These are phyloP conservation scores for Seminavis robusta DNA, from an alignment of 108 stramenopile genomes.

Conservation along the genomic window DNA sequence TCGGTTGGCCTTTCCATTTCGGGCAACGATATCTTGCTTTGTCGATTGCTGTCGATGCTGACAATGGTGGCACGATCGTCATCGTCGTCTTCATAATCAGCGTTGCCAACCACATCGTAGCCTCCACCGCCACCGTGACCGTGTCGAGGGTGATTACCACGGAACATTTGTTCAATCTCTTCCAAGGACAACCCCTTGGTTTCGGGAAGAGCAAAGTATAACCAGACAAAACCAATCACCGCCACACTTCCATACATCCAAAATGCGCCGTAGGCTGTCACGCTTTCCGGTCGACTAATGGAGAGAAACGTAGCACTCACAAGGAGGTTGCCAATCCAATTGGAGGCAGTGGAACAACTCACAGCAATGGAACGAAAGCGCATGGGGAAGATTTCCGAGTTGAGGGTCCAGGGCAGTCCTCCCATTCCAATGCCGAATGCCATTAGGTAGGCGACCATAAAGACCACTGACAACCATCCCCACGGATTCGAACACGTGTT, in stretches of 20 bases:
- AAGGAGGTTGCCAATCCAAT: conserved; percentile 78
- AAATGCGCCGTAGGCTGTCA: conserved; percentile 75
- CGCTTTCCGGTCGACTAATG: conserved; percentile 45
- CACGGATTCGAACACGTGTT: conserved; percentile 44
- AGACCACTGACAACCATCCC: conserved; percentile 55
- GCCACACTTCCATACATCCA: conserved; percentile 65
- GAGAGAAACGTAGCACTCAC: conserved; percentile 76
- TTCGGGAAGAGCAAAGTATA: conserved; percentile 67
- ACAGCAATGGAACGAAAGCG: conserved; percentile 60
- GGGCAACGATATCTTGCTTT: no score
- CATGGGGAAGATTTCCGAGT: conserved; percentile 81
- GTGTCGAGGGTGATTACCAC: conserved; percentile 14
- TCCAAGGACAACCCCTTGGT: conserved; percentile 81
- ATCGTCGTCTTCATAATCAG: conserved; percentile 1
- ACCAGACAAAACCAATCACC: conserved; percentile 54
- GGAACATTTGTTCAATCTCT: conserved; percentile 74
- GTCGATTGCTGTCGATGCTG: no score
- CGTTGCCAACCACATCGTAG: not conserved
- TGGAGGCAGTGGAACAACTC: conserved; percentile 59
- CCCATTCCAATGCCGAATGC: conserved; percentile 86
- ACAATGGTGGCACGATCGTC: no score
- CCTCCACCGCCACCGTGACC: conserved; percentile 1
- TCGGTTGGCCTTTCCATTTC: no score
- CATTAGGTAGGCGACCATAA: conserved; percentile 76
- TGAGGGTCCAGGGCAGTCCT: conserved; percentile 83